Evolutionary conservation across 306 rosid genomes (phyloP).

Genomic region (Lithocarpus polystachyus): DNA sequence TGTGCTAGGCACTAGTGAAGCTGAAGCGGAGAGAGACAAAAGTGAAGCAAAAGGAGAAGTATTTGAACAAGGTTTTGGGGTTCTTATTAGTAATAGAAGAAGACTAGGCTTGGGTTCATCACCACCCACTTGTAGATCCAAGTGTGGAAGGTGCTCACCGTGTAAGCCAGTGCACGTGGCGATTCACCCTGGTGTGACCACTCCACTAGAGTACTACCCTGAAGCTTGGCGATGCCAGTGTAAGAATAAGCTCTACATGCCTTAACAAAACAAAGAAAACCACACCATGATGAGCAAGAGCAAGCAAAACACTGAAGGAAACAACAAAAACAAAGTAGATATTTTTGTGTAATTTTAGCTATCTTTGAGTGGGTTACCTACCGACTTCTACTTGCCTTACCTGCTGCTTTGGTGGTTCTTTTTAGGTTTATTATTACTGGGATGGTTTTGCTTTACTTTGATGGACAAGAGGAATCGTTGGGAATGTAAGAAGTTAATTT

Average conservation of each 20-base stretch:
- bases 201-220: slow-evolving; percentile 86
- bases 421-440: slow-evolving; percentile 3
- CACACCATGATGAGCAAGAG: too few relatives aligned
- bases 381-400: too few relatives aligned
- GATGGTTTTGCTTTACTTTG: slow-evolving; percentile 21
- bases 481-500: slow-evolving; percentile 53
- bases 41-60: neutral
- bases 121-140: slow-evolving; percentile 82
- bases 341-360: neutral
- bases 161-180: slow-evolving; percentile 84
- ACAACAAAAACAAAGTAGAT: neutral
- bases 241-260: slow-evolving; percentile 78
- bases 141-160: slow-evolving; percentile 80
- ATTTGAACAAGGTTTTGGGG: slow-evolving; percentile 10
- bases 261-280: slow-evolving; percentile 25
- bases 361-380: slow-evolving; percentile 16
- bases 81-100: slow-evolving; percentile 35
- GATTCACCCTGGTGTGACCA: slow-evolving; percentile 68
- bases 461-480: slow-evolving; percentile 35
- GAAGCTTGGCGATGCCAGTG: slow-evolving; percentile 99
- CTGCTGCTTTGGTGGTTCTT: slow-evolving; percentile 12
- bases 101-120: slow-evolving; percentile 65
- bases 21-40: neutral
- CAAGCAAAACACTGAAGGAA: neutral
- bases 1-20: slow-evolving; percentile 27